Percentiles rank a stretch among this genome's conserved stretches.
Evolutionary conservation across 2,329 filamentous ascomycete species (phyloP).

Genomic region (Chalaropsis thielavioides): DNA sequence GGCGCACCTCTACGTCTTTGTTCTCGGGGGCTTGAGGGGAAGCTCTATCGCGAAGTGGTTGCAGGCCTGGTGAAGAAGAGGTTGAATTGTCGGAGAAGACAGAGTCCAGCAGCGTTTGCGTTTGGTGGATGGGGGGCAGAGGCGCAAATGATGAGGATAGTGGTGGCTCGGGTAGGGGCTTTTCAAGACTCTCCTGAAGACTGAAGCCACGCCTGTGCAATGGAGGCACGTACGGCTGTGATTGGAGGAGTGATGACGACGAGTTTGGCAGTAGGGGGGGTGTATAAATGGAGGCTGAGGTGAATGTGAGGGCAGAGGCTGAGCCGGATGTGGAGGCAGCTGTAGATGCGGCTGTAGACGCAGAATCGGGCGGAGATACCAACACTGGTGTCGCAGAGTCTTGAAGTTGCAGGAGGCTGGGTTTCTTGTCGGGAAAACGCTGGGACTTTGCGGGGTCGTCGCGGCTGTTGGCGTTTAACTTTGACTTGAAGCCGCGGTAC

Average conservation of each 20-base stretch:
- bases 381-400: neutral
- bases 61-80: constrained; percentile 22
- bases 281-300: constrained; percentile 9
- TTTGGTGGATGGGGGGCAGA: constrained; percentile 13
- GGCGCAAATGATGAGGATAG: constrained; percentile 23
- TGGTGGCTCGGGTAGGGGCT: constrained; percentile 41
- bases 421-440: constrained; percentile 10
- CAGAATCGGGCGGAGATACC: neutral
- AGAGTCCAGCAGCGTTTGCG: constrained; percentile 8
- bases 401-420: constrained; percentile 26
- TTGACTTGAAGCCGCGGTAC: constrained; percentile 34
- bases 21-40: neutral
- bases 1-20: neutral
- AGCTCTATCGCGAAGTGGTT: neutral
- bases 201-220: constrained; percentile 31
- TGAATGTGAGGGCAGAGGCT: constrained; percentile 3
- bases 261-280: constrained; percentile 18
- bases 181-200: constrained; percentile 41
- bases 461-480: constrained; percentile 26
- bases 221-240: neutral
- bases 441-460: constrained; percentile 29
- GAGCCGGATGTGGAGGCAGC: neutral
- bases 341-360: constrained; percentile 18
- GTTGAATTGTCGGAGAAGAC: constrained; percentile 2
- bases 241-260: constrained; percentile 9